Evolutionary conservation across 345 rosid genomes (phyloP), one percentile per base, ranked within the genome.

Genomic region (Linum lewisii): DNA sequence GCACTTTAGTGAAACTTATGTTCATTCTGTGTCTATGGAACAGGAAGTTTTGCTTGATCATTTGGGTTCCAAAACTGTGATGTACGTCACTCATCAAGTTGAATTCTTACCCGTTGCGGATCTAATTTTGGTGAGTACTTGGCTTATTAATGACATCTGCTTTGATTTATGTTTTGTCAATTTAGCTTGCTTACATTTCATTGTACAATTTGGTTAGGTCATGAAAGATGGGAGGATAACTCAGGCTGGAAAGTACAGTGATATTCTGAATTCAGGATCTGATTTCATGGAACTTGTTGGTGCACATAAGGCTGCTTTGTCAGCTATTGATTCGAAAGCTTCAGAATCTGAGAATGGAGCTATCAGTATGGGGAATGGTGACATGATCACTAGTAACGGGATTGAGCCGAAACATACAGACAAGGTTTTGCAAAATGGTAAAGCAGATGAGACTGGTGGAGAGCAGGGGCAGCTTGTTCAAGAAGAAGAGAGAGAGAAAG

Each of bases 401-500:
- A 19, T 56, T 8, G 66, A 52, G 20, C 62, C 42, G 49, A 71
- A 63, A 21, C 67, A 76, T 66, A 80, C 51, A 70, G 72, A 70
- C 25, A 47, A 68, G 57, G 66, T 62, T 61, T 19, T 45, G 51
- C 65, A 73, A 26, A 74, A 69, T 3, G 77, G 65, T 42, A 77
- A 78, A 70, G 74, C 63, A 19, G 66, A 71, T 53, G 81, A 80
- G 44, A 59, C 63, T n/a, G 66, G 24, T 19, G 79, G 44, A 67
- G 65, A 75, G 16, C 71, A 77, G 66, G 84, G 76, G 64, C 86
- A 88, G 63, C 71, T 88, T 59, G 75, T 88, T 63, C 83, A 81
- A 74, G 92, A 88, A 63, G 96, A 88, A 70, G 96, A 88, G 69
- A 81, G 93, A 62, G 93, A 83, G 77, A 85, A 82, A 76, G 96